A percentile compares a stretch with the other conserved stretches of the same genome.
Conservation (phyloP, 2,329 filamentous ascomycete genomes). For the Paecilomyces niveus region DNA sequence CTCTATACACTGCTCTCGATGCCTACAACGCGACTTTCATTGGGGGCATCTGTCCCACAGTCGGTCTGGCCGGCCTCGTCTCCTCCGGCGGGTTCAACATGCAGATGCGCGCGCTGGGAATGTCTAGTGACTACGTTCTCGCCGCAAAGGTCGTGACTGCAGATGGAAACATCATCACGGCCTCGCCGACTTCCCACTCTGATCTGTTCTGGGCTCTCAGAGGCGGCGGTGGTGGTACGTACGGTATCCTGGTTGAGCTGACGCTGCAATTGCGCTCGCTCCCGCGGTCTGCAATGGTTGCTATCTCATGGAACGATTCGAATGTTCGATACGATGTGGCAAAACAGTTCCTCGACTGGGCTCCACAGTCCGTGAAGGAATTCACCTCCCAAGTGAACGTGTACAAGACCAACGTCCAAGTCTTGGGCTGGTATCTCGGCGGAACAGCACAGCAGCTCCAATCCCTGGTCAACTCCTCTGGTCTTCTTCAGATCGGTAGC, state of each 20-base stretch:
- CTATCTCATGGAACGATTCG: conserved; percentile 4
- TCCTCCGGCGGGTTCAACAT: background rate
- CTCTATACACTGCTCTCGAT: conserved; percentile 21
- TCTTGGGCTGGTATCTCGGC: conserved; percentile 10
- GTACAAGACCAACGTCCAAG: conserved; percentile 6
- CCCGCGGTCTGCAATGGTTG: conserved; percentile 7
- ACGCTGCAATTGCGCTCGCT: background rate
- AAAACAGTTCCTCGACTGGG: conserved; percentile 10
- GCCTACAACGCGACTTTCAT: conserved; percentile 4
- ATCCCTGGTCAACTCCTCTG: conserved; percentile 6
- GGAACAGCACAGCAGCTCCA: conserved; percentile 4
- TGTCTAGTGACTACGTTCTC: conserved; percentile 19
- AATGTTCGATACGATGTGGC: conserved; percentile 5
- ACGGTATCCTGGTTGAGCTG: conserved; percentile 19
- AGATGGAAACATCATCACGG: background rate
- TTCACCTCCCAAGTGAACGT: conserved; percentile 11
- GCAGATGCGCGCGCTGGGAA: conserved; percentile 4
- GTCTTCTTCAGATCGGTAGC: conserved; percentile 6
- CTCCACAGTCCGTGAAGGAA: conserved; percentile 4
- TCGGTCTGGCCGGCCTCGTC: conserved; percentile 11
- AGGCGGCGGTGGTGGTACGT: conserved; percentile 25
- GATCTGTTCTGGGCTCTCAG: conserved; percentile 31
- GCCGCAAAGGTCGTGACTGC: conserved; percentile 16
- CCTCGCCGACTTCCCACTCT: conserved; percentile 1
- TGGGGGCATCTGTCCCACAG: conserved; percentile 1